Evolutionary conservation across 2,329 filamentous ascomycete genomes (phyloP).

Genomic region (Cladophialophora psammophila): DNA sequence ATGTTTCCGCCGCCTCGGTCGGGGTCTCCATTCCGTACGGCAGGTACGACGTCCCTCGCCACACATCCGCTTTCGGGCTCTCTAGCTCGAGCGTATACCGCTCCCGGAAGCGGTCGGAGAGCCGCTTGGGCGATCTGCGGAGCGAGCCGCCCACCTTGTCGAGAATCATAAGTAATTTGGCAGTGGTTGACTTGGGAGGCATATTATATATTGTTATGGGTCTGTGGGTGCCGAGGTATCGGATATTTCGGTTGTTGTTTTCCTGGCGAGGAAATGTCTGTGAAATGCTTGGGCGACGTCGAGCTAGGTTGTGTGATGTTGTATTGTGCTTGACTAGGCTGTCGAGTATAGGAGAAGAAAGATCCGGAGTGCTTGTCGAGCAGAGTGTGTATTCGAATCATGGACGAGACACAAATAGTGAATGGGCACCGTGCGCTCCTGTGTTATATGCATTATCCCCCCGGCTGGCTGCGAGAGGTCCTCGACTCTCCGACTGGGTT

Average conservation of each 20-base stretch:
- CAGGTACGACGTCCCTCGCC: neutral
- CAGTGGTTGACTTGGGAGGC: neutral
- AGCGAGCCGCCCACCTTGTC: neutral
- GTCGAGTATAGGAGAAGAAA: neutral
- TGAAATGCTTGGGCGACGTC: neutral
- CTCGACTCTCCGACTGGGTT: neutral
- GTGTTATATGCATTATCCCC: neutral
- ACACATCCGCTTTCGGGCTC: neutral
- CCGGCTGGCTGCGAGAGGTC: neutral
- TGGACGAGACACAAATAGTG: neutral
- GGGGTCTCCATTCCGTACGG: neutral
- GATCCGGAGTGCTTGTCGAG: neutral
- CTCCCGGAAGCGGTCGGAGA: neutral
- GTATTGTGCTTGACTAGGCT: neutral
- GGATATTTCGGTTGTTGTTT: neutral
- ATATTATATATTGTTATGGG: neutral
- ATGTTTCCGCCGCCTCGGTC: neutral
- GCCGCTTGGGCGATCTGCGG: neutral
- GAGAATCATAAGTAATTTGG: neutral
- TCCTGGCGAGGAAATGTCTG: neutral
- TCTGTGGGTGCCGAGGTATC: neutral
- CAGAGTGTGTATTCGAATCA: neutral
- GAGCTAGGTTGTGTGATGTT: neutral
- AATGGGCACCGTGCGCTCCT: neutral
- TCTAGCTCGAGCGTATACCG: neutral